phyloP scores from a whole-genome alignment of 2,329 filamentous ascomycete species.

The Canariomyces notabilis region DNA sequence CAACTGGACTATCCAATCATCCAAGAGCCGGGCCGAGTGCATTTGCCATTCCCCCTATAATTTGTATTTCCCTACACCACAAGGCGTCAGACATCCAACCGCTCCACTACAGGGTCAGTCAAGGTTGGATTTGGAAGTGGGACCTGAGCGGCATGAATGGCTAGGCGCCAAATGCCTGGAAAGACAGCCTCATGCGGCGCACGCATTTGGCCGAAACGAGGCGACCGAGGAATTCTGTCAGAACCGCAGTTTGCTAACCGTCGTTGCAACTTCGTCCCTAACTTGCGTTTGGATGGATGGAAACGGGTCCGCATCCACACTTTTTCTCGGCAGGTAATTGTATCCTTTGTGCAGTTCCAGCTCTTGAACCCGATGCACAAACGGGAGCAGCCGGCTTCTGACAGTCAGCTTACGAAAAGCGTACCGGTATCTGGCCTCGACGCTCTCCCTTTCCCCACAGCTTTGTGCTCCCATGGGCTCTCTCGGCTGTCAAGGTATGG shows the following conservation, averaged over 20 bases:
- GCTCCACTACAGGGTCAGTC: neutral
- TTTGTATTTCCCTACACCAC: constrained; percentile 19
- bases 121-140: neutral
- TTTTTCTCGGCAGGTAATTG: no score
- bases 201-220: constrained; percentile 5
- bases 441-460: no score
- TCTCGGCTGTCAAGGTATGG: no score
- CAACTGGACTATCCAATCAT: constrained; percentile 11
- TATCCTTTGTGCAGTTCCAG: no score
- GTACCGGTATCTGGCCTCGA: neutral
- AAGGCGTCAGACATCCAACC: constrained; percentile 11
- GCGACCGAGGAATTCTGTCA: constrained; percentile 1
- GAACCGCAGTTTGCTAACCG: constrained; percentile 1
- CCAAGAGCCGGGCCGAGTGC: neutral
- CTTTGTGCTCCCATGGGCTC: no score
- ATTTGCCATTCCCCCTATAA: neutral
- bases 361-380: neutral
- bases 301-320: constrained; percentile 6
- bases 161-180: neutral
- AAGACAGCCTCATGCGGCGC: neutral
- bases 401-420: neutral
- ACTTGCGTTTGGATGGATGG: constrained; percentile 6
- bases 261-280: constrained; percentile 1
- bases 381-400: neutral
- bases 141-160: constrained; percentile 5